These are phyloP conservation scores for Cucurbita moschata DNA, from an alignment of 306 rosid species.

Conservation along the genomic window DNA sequence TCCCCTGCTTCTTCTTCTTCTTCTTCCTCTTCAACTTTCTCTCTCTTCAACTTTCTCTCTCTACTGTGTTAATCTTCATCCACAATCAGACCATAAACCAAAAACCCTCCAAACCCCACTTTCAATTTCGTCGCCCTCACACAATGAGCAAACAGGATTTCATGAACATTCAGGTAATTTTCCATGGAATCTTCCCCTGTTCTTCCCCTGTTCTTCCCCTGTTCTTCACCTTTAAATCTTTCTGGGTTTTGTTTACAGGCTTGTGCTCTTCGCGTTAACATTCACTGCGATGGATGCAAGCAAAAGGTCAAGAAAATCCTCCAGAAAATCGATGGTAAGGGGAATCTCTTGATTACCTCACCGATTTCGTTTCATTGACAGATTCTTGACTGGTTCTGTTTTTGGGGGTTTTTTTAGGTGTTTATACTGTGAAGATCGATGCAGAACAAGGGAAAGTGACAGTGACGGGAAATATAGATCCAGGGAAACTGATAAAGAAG, in stretches of 20 bases:
- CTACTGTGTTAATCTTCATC: conserved; percentile 11
- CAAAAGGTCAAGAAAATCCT: conserved; percentile 64
- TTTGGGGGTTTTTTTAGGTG: conserved; percentile 23
- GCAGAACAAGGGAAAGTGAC: conserved; percentile 45
- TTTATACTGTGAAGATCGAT: conserved; percentile 29
- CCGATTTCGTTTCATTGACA: neutral
- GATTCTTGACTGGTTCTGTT: neutral
- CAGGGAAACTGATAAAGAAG: conserved; percentile 34
- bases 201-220: neutral
- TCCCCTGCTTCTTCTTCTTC: neutral
- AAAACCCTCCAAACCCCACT: neutral
- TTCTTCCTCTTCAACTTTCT: neutral
- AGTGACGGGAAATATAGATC: conserved; percentile 49
- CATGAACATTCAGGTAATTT: conserved; percentile 54
- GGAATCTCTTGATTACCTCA: neutral
- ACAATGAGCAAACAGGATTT: conserved; percentile 72
- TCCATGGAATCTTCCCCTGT: neutral
- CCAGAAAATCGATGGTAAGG: conserved; percentile 77
- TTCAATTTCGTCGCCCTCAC: neutral
- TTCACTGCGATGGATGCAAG: conserved; percentile 81
- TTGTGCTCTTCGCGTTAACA: conserved; percentile 60
- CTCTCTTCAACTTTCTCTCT: neutral
- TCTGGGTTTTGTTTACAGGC: conserved; percentile 25
- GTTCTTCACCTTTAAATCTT: neutral
- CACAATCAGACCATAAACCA: conserved; percentile 12